Conservation (phyloP, 768 basidiomycete species). For the Rhizopogon roseolus region DNA sequence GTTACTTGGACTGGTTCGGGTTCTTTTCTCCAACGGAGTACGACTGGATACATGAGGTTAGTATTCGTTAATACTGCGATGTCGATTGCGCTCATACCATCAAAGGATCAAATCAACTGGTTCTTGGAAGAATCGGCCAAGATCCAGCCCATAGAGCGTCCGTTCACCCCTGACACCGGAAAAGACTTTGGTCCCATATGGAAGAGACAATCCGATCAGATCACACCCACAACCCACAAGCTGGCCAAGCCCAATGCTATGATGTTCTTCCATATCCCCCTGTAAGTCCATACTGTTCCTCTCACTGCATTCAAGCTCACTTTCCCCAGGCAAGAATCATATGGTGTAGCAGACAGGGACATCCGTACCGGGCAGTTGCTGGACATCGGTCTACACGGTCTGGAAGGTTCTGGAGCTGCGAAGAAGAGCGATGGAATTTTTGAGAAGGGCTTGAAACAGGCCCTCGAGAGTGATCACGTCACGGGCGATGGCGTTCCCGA, state of each 20-base stretch:
- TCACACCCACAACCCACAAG: conserved; percentile 46
- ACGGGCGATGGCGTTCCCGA: conserved; percentile 48
- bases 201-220: conserved; percentile 57
- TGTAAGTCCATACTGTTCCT: conserved; percentile 42
- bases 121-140: conserved; percentile 79
- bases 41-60: conserved; percentile 76
- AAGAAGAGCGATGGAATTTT: conserved; percentile 81
- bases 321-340: conserved; percentile 63
- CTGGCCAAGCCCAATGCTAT: conserved; percentile 93
- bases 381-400: conserved; percentile 61
- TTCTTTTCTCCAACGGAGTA: conserved; percentile 70
- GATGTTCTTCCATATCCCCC: conserved; percentile 97
- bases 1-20: conserved; percentile 50
- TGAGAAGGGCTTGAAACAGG: conserved; percentile 69
- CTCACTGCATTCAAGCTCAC: background rate
- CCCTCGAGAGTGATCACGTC: conserved; percentile 65
- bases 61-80: conserved; percentile 8
- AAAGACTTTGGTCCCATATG: conserved; percentile 67
- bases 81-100: background rate
- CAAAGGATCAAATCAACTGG: conserved; percentile 81
- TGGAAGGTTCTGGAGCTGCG: conserved; percentile 57
- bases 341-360: conserved; percentile 62
- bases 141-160: conserved; percentile 73
- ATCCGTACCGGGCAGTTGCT: conserved; percentile 54
- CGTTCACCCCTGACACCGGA: conserved; percentile 73